phyloP scores from a whole-genome alignment of 2,329 filamentous ascomycete genomes.

The Penicillium sp. region DNA sequence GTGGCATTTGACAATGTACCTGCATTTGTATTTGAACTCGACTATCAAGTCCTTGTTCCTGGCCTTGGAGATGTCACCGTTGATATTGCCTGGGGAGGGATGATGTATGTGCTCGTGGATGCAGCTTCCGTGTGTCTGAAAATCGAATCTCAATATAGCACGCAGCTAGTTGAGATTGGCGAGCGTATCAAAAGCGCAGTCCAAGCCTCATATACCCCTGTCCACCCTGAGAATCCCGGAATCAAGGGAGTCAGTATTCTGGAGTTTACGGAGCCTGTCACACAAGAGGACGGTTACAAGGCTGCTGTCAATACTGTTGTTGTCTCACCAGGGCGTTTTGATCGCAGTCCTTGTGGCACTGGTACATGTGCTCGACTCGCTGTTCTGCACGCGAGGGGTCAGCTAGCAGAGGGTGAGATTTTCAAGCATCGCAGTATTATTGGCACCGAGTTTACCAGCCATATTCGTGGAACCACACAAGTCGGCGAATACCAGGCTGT shows the following conservation, averaged over 20 bases:
- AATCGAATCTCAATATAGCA: slow-evolving; percentile 35
- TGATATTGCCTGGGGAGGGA: slow-evolving; percentile 51
- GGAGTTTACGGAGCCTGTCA: slow-evolving; percentile 41
- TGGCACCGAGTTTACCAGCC: slow-evolving; percentile 45
- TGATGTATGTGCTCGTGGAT: slow-evolving; percentile 49
- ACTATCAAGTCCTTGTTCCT: slow-evolving; percentile 42
- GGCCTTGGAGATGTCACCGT: slow-evolving; percentile 43
- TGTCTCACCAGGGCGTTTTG: slow-evolving; percentile 49
- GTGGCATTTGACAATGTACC: slow-evolving; percentile 51
- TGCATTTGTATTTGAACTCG: slow-evolving; percentile 45
- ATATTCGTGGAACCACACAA: slow-evolving; percentile 40
- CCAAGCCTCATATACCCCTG: slow-evolving; percentile 35
- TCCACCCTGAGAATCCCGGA: slow-evolving; percentile 46
- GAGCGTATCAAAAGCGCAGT: slow-evolving; percentile 47
- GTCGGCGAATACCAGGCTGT: slow-evolving; percentile 45
- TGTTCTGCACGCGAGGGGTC: slow-evolving; percentile 44
- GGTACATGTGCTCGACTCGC: slow-evolving; percentile 49
- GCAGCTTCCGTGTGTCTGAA: slow-evolving; percentile 38
- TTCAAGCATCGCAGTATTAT: slow-evolving; percentile 47
- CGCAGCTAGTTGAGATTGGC: slow-evolving; percentile 44
- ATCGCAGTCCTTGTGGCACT: slow-evolving; percentile 50
- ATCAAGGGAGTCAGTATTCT: slow-evolving; percentile 46
- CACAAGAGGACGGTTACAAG: slow-evolving; percentile 24
- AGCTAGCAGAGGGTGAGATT: slow-evolving; percentile 38
- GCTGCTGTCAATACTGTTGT: slow-evolving; percentile 44